A percentile compares a stretch with the other conserved stretches of the same genome.
Conservation (phyloP, 1,139 yeast species). For the Magnusiomyces ingens region DNA sequence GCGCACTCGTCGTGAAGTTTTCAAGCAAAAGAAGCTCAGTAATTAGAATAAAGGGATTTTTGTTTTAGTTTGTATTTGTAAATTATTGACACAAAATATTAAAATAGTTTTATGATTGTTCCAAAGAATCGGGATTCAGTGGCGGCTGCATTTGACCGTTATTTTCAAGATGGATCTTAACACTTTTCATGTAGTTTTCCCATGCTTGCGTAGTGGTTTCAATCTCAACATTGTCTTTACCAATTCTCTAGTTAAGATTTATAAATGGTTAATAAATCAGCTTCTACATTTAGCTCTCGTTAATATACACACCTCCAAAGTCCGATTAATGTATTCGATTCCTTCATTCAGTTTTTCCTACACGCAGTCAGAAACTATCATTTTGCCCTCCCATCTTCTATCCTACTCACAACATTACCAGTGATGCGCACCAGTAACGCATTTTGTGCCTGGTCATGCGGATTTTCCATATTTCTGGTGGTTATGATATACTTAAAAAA, state of each 20-base stretch:
- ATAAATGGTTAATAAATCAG: constrained; percentile 2
- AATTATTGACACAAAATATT: not conserved
- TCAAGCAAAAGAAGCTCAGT: constrained; percentile 6
- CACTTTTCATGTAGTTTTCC: constrained; percentile 69
- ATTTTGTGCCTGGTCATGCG: constrained; percentile 80
- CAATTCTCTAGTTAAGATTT: constrained; percentile 50
- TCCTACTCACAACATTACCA: constrained; percentile 48
- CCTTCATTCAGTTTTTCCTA: constrained; percentile 67
- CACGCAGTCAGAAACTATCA: not conserved
- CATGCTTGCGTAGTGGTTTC: constrained; percentile 76
- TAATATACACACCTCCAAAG: constrained; percentile 40
- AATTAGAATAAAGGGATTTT: not conserved
- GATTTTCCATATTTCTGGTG: constrained; percentile 63
- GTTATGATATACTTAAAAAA: not conserved
- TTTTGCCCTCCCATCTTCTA: too few species aligned
- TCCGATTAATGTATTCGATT: constrained; percentile 53
- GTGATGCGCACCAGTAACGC: constrained; percentile 72
- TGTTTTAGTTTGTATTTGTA: not conserved
- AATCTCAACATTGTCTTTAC: constrained; percentile 59
- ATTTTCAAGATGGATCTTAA: constrained; percentile 64
- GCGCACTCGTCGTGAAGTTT: constrained; percentile 54
- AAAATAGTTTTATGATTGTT: not conserved
- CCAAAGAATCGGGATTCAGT: not conserved
- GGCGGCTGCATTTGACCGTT: constrained; percentile 62
- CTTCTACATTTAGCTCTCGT: not conserved